These are phyloP conservation scores for Penicillium nordicum DNA, from an alignment of 2,329 filamentous ascomycete species.

Conservation along the genomic window DNA sequence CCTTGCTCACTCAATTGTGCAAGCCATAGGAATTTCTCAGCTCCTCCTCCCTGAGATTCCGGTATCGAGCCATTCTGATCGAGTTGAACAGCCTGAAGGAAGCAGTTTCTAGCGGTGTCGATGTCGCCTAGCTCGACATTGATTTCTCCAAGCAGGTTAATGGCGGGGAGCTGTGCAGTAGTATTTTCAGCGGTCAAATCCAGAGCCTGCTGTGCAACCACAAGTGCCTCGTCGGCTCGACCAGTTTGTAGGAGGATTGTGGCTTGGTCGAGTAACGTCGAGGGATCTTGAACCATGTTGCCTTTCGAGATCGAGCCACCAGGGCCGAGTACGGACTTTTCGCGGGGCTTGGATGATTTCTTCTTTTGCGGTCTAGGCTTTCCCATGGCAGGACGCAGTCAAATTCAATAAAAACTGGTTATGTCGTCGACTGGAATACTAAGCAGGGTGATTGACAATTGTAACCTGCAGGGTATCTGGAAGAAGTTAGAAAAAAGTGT, in stretches of 20 bases:
- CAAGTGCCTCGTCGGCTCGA: slow-evolving; percentile 56
- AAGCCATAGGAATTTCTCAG: slow-evolving; percentile 92
- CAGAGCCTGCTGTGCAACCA: slow-evolving; percentile 54
- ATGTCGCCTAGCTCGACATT: slow-evolving; percentile 78
- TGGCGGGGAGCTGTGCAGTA: slow-evolving; percentile 51
- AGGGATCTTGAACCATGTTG: slow-evolving; percentile 50
- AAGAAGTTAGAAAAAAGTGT: slow-evolving; percentile 19
- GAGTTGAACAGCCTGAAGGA: slow-evolving; percentile 68
- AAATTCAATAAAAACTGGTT: background rate
- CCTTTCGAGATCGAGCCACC: slow-evolving; percentile 40
- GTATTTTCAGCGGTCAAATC: slow-evolving; percentile 33
- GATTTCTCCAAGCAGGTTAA: slow-evolving; percentile 78
- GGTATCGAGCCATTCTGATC: slow-evolving; percentile 71
- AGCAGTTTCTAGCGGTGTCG: slow-evolving; percentile 68
- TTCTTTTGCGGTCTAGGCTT: slow-evolving; percentile 52
- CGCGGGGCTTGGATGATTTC: slow-evolving; percentile 40
- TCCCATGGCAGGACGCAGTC: slow-evolving; percentile 42
- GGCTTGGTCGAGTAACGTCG: slow-evolving; percentile 56
- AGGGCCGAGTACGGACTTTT: slow-evolving; percentile 45
- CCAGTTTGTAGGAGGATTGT: slow-evolving; percentile 56
- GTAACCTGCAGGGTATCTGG: slow-evolving; percentile 6
- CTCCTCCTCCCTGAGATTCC: slow-evolving; percentile 72
- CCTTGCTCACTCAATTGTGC: slow-evolving; percentile 76
- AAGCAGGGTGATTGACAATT: background rate
- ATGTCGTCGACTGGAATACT: background rate